Evolutionary conservation across 805 yeast species (phyloP).

Genomic region (Yarrowia osloensis): DNA sequence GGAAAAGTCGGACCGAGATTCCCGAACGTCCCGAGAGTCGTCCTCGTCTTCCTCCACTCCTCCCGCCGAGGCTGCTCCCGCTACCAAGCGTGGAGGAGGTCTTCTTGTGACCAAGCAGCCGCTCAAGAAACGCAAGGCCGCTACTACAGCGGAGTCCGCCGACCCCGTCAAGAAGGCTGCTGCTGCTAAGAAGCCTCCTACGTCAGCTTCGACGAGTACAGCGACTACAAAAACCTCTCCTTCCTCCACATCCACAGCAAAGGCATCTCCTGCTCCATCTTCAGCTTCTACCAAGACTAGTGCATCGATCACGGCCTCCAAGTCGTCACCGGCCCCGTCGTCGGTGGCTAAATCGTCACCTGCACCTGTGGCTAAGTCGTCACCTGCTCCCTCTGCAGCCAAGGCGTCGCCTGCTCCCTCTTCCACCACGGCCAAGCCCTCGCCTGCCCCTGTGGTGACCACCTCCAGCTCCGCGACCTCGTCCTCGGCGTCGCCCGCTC

Average conservation of each 20-base stretch:
- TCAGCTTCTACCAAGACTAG: not conserved
- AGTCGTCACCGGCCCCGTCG: not conserved
- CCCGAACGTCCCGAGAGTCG: constrained; percentile 16
- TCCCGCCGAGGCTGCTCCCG: not conserved
- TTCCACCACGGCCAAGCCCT: not conserved
- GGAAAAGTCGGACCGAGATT: constrained; percentile 10
- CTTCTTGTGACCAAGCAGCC: constrained; percentile 6
- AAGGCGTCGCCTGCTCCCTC: constrained; percentile 6
- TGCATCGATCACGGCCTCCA: not conserved
- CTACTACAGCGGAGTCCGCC: not conserved
- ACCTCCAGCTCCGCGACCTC: not conserved
- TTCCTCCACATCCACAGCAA: not conserved
- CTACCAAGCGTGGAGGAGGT: constrained; percentile 6
- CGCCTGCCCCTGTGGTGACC: not conserved
- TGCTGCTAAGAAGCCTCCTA: not conserved
- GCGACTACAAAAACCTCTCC: not conserved
- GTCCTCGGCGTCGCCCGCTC: constrained; percentile 13
- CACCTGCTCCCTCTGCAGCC: not conserved
- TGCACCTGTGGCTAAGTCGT: not conserved
- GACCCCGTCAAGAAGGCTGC: constrained; percentile 17
- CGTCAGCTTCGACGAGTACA: not conserved
- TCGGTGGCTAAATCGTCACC: not conserved
- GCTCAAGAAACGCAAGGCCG: constrained; percentile 20
- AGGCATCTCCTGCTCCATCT: not conserved
- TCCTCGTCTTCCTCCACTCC: constrained; percentile 14